Conservation (phyloP, 768 basidiomycete genomes). For the Termitomyces heimii region DNA sequence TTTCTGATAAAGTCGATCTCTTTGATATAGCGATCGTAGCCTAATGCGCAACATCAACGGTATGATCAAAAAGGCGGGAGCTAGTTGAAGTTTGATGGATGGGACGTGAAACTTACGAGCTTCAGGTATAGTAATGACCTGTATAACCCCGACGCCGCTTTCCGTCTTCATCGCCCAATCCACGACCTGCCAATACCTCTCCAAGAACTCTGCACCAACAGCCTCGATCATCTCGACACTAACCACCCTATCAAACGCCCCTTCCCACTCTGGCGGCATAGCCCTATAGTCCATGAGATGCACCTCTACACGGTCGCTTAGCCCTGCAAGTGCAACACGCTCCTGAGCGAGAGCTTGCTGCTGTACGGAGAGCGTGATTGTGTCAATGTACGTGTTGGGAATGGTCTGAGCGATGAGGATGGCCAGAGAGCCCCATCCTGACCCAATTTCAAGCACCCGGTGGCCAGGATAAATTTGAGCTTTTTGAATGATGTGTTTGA, state of each 20-base stretch:
- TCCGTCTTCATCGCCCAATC: constrained; percentile 61
- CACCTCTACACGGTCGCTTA: constrained; percentile 48
- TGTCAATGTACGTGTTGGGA: constrained; percentile 57
- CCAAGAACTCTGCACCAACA: constrained; percentile 61
- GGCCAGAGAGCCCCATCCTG: constrained; percentile 72
- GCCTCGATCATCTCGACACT: constrained; percentile 79
- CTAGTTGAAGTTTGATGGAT: neutral
- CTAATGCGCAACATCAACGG: neutral
- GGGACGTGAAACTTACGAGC: neutral
- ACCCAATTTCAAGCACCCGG: constrained; percentile 69
- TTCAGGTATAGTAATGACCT: constrained; percentile 63
- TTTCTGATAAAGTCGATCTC: neutral
- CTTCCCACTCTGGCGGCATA: constrained; percentile 59
- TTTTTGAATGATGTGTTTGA: constrained; percentile 44
- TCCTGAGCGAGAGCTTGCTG: constrained; percentile 31
- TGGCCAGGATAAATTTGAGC: constrained; percentile 54
- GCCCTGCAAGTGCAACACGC: constrained; percentile 46
- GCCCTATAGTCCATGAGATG: constrained; percentile 74
- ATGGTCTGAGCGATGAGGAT: constrained; percentile 52
- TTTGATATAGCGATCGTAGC: neutral
- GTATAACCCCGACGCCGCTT: constrained; percentile 60
- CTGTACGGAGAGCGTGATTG: constrained; percentile 58
- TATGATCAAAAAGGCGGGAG: neutral
- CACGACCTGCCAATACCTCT: constrained; percentile 56
- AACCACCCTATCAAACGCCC: constrained; percentile 61